Percentiles rank a stretch among this genome's conserved stretches.
phyloP scores from a whole-genome alignment of 495 filamentous ascomycete species.

The Penicillium ochrochloron region DNA sequence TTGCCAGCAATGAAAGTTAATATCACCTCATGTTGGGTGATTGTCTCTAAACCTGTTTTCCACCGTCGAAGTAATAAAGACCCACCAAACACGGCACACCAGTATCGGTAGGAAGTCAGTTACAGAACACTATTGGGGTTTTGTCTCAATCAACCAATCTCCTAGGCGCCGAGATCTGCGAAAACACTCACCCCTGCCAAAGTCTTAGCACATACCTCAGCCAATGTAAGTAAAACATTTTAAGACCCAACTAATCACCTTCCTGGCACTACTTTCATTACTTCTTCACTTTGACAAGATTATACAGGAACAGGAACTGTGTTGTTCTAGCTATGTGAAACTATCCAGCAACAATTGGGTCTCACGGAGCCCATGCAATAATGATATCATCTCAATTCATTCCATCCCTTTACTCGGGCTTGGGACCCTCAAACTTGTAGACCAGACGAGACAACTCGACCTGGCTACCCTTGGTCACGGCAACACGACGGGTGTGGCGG shows the following conservation, averaged over 20 bases:
- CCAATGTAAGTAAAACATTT: too few relatives aligned
- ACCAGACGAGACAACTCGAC: constrained; percentile 69
- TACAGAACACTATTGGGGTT: too few relatives aligned
- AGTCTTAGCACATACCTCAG: too few relatives aligned
- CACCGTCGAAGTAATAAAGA: background rate
- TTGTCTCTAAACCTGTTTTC: background rate
- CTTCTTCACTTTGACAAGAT: background rate
- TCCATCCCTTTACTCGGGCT: constrained; percentile 7
- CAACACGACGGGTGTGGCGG: constrained; percentile 68
- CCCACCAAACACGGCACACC: background rate
- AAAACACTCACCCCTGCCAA: too few relatives aligned
- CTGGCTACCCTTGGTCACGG: constrained; percentile 64
- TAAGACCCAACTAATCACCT: too few relatives aligned
- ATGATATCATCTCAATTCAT: constrained; percentile 2
- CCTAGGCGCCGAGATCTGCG: too few relatives aligned
- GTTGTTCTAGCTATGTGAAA: constrained; percentile 3
- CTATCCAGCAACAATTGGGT: background rate
- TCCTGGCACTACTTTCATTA: background rate
- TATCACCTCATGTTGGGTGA: constrained; percentile 2
- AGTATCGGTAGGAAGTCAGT: too few relatives aligned
- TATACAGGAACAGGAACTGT: background rate
- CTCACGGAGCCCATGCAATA: constrained; percentile 1
- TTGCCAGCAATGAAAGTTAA: constrained; percentile 1
- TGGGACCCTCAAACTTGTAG: constrained; percentile 61
- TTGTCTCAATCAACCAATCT: too few relatives aligned